Base-by-base conservation (phyloP, 768 basidiomycete genomes). In the Suillus brevipes region DNA sequence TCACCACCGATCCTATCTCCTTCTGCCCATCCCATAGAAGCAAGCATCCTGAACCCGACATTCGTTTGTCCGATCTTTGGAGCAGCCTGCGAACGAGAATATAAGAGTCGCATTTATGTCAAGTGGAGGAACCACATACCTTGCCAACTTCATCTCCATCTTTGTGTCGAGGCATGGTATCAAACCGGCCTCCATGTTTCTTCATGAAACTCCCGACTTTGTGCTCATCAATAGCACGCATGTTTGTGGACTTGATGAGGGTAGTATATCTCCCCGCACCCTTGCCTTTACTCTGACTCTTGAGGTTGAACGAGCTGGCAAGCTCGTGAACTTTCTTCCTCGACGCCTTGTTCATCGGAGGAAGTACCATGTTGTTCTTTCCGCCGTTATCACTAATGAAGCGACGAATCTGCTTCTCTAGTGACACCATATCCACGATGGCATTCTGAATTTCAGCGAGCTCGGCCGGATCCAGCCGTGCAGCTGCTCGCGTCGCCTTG, bases 131-230 rank as follows among this genome's bases (percentile, higher is more conserved):
- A 50, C 72, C 0, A 68, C 84, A 31, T 59, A 86, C 88, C 81
- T 89, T 89, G 18, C 95, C 95, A 55, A 97, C 94, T 68, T 89
- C 88, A 60, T 96, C 94, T 34, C 95, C 95, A 40, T 97, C 95
- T 56, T 78, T 81, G 62, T 91, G 90, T 64, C 79, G 79, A 23
- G 86, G 84, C 64, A 81, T 71, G 47, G 34, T 67, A 25, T 69
- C 69, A 66, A 74, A 74, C 38, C 71, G 74, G 37, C 78, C 76
- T 20, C 77, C 76, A 36, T 69, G 71, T 66, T 72, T 73, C 67
- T 79, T 68, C 64, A 84, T 76, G 64, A 73, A 81, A 74, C 66
- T 77, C 77, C 14, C 74, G 74, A 96, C 77, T 78, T 88, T 91
- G 53, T 66, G 63, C 74, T 97, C 87, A 66, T 90, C 81, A 31